Percentiles rank a stretch among this genome's conserved stretches.
Conservation (phyloP, 441 rosid genomes). For the Pelargonium myrrhifolium region DNA sequence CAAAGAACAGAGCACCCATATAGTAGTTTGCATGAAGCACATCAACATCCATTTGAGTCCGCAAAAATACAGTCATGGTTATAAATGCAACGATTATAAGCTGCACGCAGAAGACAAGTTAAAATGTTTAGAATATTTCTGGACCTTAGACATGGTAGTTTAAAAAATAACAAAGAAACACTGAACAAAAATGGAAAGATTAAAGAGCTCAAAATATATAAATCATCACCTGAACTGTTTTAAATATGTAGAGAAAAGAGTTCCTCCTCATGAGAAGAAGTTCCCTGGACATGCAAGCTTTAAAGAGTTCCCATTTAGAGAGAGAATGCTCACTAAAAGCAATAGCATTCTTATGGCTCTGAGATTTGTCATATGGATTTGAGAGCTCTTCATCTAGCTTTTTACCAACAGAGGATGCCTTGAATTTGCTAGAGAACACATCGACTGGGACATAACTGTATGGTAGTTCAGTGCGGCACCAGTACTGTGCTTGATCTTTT, state of each 20-base stretch:
- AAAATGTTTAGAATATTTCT: not conserved
- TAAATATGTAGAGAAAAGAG: conserved; percentile 36
- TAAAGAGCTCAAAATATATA: not conserved
- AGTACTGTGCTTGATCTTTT: conserved; percentile 60
- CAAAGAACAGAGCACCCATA: conserved; percentile 39
- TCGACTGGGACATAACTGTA: conserved; percentile 34
- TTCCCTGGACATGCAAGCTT: conserved; percentile 47
- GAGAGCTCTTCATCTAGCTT: conserved; percentile 34
- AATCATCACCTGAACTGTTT: conserved; percentile 35
- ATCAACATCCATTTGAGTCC: conserved; percentile 41
- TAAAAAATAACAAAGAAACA: not conserved
- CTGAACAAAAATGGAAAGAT: not conserved
- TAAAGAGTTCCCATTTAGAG: conserved; percentile 46
- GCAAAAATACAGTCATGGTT: conserved; percentile 45
- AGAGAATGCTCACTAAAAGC: conserved; percentile 28
- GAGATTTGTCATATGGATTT: conserved; percentile 27
- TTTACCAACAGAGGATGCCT: conserved; percentile 24
- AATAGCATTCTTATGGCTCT: conserved; percentile 36
- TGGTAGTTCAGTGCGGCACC: conserved; percentile 32
- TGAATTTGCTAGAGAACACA: conserved; percentile 27
- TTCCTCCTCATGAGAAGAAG: conserved; percentile 49
- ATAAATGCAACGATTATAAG: conserved; percentile 27
- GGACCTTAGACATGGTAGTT: not conserved
- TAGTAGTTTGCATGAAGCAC: conserved; percentile 34
- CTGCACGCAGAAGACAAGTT: conserved; percentile 34